Conservation (phyloP, 2,329 filamentous ascomycete genomes). For the Cytospora chrysosperma region DNA sequence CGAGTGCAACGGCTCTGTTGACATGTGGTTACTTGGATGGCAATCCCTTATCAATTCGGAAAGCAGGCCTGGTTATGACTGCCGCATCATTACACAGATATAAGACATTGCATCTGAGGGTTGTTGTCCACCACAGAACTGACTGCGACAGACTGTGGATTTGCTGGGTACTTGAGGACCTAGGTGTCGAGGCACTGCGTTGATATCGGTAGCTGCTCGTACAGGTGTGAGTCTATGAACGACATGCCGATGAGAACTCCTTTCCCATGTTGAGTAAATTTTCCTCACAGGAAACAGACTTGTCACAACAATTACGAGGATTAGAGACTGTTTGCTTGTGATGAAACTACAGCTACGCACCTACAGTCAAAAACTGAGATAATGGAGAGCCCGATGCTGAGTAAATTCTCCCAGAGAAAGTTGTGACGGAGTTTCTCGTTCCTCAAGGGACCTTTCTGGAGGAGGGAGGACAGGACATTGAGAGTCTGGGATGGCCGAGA, state of each 20-base stretch:
- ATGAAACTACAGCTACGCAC: too few relatives aligned
- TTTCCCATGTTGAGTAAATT: neutral
- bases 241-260: neutral
- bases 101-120: slow-evolving; percentile 37
- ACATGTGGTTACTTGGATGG: slow-evolving; percentile 36
- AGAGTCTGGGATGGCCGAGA: too few relatives aligned
- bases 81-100: slow-evolving; percentile 39
- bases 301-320: too few relatives aligned
- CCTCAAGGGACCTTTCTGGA: too few relatives aligned
- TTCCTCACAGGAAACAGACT: neutral
- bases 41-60: slow-evolving; percentile 31
- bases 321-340: too few relatives aligned
- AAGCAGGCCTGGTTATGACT: slow-evolving; percentile 37
- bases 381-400: too few relatives aligned
- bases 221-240: slow-evolving; percentile 33
- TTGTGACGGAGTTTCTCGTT: too few relatives aligned
- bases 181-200: too few relatives aligned
- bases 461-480: too few relatives aligned
- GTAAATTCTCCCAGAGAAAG: too few relatives aligned
- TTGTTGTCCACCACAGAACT: slow-evolving; percentile 31
- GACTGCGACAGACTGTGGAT: slow-evolving; percentile 38
- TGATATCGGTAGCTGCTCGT: slow-evolving; percentile 34
- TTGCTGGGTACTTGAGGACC: slow-evolving; percentile 38
- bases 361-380: too few relatives aligned
- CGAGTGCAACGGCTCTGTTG: neutral